Base-by-base conservation (phyloP, 2,329 filamentous ascomycete genomes). In the Emmonsiellopsis sp. region DNA sequence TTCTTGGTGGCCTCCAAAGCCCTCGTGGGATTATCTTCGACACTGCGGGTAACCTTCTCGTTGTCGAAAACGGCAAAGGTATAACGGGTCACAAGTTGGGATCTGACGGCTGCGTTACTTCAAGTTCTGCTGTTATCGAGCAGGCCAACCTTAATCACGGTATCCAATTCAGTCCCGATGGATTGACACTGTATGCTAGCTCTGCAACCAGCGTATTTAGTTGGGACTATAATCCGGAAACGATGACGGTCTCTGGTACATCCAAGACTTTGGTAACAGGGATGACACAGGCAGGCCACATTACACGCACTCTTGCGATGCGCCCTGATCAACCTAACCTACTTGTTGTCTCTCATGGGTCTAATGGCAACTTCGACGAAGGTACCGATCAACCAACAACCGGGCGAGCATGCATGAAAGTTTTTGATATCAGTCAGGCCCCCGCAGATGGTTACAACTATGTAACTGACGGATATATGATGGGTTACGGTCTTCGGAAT, bases 401-500 rank as follows among this genome's bases (percentile, higher is more conserved):
- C 0, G 86, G 85, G 3, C 77, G 81, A 55, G 81, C 81, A n/a
- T 84, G 87, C 58, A 78, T 90, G 62, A 84, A 83, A 56, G 79
- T 80, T 36, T 83, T 81, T 67, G 75, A 81, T 54, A 63, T 82
- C 34, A 73, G 63, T 49, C 72, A 75, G 50, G 69, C 68, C 7
- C 61, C 63, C 3, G 60, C 62, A 5, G 52, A 49, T 31, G 63
- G 68, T 1, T 77, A 77, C 55, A 68, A 74, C 53, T 78, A 72
- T 61, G 68, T 79, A 58, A 82, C 75, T 46, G 73, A 76, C 37
- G 77, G 77, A 6, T 54, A 74, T 11, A 64, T 75, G 59, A 69
- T 67, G 58, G 80, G 84, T 13, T 89, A 85, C 85, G 86, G 86
- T 9, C 72, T 90, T 51, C 77, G 85, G 39, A 89, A 89, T 65